Percentiles rank a stretch among this genome's conserved stretches.
These are phyloP conservation scores for Epichloe gansuensis DNA, from an alignment of 2,329 filamentous ascomycete genomes.

Conservation along the genomic window DNA sequence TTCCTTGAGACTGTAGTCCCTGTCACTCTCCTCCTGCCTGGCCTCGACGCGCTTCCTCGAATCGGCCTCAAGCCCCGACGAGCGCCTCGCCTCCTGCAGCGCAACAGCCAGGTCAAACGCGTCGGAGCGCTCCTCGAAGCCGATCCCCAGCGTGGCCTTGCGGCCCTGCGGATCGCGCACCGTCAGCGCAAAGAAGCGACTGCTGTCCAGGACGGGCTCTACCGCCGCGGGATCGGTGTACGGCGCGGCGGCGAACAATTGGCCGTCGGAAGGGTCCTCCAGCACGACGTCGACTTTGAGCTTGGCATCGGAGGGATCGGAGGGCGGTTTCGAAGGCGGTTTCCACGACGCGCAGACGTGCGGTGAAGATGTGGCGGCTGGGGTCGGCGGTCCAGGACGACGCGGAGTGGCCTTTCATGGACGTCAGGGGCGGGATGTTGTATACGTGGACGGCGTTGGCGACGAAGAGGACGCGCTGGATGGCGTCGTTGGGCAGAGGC, in stretches of 20 bases:
- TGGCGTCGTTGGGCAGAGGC: constrained; percentile 59
- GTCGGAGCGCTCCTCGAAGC: constrained; percentile 76
- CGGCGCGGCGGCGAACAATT: constrained; percentile 74
- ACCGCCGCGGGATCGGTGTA: constrained; percentile 56
- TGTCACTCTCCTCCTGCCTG: constrained; percentile 26
- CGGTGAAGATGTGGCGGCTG: constrained; percentile 72
- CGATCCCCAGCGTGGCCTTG: constrained; percentile 71
- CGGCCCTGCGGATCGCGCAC: constrained; percentile 64
- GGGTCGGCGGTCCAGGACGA: constrained; percentile 63
- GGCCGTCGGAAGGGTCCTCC: constrained; percentile 59
- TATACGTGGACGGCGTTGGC: constrained; percentile 70
- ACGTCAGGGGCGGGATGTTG: constrained; percentile 68
- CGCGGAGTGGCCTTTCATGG: constrained; percentile 69
- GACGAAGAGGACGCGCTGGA: constrained; percentile 76
- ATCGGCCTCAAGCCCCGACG: constrained; percentile 46
- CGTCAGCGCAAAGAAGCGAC: constrained; percentile 72
- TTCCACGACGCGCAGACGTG: constrained; percentile 66
- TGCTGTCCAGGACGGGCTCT: constrained; percentile 67
- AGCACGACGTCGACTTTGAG: constrained; percentile 67
- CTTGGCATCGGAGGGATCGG: constrained; percentile 22
- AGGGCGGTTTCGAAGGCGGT: constrained; percentile 41
- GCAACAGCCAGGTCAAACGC: constrained; percentile 78
- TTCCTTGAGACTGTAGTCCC: constrained; percentile 77
- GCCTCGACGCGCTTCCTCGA: constrained; percentile 19
- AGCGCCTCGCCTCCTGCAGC: constrained; percentile 65